A percentile compares a stretch with the other conserved stretches of the same genome.
Evolutionary conservation across 371 early-diverging fungal genomes (phyloP).

Genomic region (Mucor lusitanicus): DNA sequence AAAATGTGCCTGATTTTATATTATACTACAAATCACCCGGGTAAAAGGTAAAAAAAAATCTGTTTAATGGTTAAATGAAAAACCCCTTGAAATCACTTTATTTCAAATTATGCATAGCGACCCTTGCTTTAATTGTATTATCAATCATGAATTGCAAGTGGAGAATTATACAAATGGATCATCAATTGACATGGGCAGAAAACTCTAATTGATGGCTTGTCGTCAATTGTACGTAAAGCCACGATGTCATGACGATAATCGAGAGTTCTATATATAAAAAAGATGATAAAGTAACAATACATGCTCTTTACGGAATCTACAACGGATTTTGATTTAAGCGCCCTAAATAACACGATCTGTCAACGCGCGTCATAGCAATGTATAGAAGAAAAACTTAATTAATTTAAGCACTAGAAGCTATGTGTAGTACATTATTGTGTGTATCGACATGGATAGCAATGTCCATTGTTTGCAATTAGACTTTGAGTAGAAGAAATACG

Average conservation of each 20-base stretch:
- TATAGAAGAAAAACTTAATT: background rate
- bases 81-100: background rate
- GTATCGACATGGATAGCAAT: background rate
- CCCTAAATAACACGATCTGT: background rate
- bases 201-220: background rate
- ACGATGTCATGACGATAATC: conserved; percentile 9
- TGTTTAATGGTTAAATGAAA: background rate
- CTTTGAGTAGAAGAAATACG: background rate
- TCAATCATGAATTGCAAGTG: background rate
- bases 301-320: background rate
- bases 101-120: background rate
- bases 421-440: background rate
- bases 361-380: background rate
- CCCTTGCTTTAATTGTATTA: background rate
- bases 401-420: background rate
- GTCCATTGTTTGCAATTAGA: background rate
- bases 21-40: background rate
- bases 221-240: conserved; percentile 2
- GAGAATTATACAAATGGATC: background rate
- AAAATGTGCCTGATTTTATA: background rate
- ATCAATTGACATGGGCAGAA: background rate
- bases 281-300: background rate
- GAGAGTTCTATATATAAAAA: background rate
- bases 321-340: background rate
- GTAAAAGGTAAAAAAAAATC: background rate